Evolutionary conservation across 257 asterid species (phyloP).

Genomic region (Datura wrightii): DNA sequence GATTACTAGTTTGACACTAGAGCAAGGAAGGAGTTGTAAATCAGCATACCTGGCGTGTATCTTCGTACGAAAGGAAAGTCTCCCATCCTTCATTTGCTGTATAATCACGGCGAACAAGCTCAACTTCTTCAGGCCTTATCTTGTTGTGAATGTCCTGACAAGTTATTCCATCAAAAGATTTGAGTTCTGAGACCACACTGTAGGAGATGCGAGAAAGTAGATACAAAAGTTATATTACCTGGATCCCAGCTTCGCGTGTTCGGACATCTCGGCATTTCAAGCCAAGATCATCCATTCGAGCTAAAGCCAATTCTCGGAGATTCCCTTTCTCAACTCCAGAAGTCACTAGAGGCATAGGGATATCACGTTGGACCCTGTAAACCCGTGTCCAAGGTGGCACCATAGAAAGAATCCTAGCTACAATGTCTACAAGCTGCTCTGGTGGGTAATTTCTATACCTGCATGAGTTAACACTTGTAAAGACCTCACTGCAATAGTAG

Average conservation of each 20-base stretch:
- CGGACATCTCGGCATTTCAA: conserved; percentile 97
- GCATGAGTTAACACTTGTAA: conserved; percentile 29
- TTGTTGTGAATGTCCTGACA: conserved; percentile 89
- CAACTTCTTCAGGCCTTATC: conserved; percentile 94
- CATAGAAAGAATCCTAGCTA: conserved; percentile 92
- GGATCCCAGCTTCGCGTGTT: conserved; percentile 99
- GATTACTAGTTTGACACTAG: background rate
- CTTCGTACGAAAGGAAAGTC: conserved; percentile 97
- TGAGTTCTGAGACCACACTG: conserved; percentile 15
- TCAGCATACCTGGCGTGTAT: conserved; percentile 74
- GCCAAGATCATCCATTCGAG: conserved; percentile 98
- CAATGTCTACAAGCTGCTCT: conserved; percentile 97
- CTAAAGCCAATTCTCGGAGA: conserved; percentile 95
- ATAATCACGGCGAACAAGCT: conserved; percentile 98
- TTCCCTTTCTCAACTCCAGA: conserved; percentile 99
- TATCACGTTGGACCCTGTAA: conserved; percentile 97
- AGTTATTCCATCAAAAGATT: conserved; percentile 24
- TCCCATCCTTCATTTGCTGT: conserved; percentile 99
- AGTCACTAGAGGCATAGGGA: conserved; percentile 98
- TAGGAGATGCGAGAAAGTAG: background rate
- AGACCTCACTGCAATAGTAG: conserved; percentile 5
- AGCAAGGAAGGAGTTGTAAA: conserved; percentile 19
- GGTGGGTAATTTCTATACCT: conserved; percentile 98
- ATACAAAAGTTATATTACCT: conserved; percentile 54
- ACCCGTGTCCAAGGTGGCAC: conserved; percentile 99